Evolutionary conservation across 2,329 filamentous ascomycete species (phyloP), one percentile per base, ranked within the genome.

Genomic region (Fusarium sp.): DNA sequence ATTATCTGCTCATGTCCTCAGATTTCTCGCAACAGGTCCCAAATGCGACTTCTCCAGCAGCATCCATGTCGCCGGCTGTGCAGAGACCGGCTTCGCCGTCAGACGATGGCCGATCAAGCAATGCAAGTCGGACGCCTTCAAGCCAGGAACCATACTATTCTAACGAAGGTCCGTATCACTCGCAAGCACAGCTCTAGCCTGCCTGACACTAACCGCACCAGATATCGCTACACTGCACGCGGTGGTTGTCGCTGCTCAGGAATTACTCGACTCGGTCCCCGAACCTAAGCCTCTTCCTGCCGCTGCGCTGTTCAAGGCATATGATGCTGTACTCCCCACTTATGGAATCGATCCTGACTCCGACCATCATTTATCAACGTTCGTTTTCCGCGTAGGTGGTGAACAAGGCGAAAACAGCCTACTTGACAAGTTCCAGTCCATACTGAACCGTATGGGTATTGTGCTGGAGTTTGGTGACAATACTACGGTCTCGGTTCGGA

Each of bases 211-310:
- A 40, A 76, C 61, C 20, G n/a, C n/a, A 30, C 8, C 40, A 94
- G 94, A 97, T 82, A 92, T 97, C 78, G 86, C 88, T 67, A 86
- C 94, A 67, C 85, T 97, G 62, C 91, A 94, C 80, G 86, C 91
- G 62, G 92, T 97, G 75, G 90, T 97, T 75, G 83, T 85, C 65
- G 85, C 87, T 73, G 94, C 93, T 45, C 89, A 94, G 80, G 83
- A 87, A 43, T 85, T 92, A 30, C 84, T 89, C 56, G 82, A 87
- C 47, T 80, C 80, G 13, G 82, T 88, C 3, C 83, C 88, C 2
- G 87, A 90, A 60, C 85, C 86, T 51, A 87, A 91, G 73, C 86
- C 87, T 58, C 84, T 92, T 24, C 90, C 92, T 6, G 93, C 91
- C 62, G 90, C 90, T 76, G 93, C 93, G 12, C 86, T 97, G 20